Base-by-base conservation (phyloP, 2,329 filamentous ascomycete genomes). In the Alternaria triticimaculans region DNA sequence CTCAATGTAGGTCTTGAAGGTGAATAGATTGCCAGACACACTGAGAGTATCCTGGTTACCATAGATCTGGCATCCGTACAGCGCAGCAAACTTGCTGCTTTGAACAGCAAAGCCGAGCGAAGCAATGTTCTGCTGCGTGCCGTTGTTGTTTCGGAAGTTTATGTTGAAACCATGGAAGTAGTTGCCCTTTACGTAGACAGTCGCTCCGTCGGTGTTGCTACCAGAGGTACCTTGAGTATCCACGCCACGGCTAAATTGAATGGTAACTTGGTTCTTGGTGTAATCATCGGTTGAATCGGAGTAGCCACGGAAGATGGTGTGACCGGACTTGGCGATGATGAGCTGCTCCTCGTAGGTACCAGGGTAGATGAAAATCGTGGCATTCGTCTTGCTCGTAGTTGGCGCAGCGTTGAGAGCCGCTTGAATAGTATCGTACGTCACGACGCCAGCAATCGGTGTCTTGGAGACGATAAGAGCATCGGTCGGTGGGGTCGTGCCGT, bases 361-460 rank as follows among this genome's bases (percentile, higher is more conserved):
- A 28, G 80, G 80, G 59, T 81, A 81, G 60, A 82, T 81, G 65
- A 82, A 81, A 7, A 82, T 75, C 1, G 80, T 82, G 28, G 77
- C 71, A 28, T 77, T 76, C 4, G 46, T 74, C 68, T 80, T 80
- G 63, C 76, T 80, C 2, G 77, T 77, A 10, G 71, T 75, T 5
- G 80, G 78, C 11, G 74, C 71, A 33, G 75, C 78, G 55, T 80
- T 69, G 12, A 82, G 68, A 21, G 78, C 80, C 62, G 69, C 72
- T 57, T 80, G 79, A 21, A 82, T 80, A 2, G 77, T 81, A 6
- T 72, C 63, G 57, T 79, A 82, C 5, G 77, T 79, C 2, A 75
- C 80, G 2, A 74, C 55, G 18, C 79, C 76, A 30, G 62, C 65
- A 45, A 82, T 79, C 6, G 77, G 65, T 8, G 70, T 73, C 65